A percentile compares a stretch with the other conserved stretches of the same genome.
phyloP scores from a whole-genome alignment of 495 filamentous ascomycete species.

The Geopyxis carbonaria region DNA sequence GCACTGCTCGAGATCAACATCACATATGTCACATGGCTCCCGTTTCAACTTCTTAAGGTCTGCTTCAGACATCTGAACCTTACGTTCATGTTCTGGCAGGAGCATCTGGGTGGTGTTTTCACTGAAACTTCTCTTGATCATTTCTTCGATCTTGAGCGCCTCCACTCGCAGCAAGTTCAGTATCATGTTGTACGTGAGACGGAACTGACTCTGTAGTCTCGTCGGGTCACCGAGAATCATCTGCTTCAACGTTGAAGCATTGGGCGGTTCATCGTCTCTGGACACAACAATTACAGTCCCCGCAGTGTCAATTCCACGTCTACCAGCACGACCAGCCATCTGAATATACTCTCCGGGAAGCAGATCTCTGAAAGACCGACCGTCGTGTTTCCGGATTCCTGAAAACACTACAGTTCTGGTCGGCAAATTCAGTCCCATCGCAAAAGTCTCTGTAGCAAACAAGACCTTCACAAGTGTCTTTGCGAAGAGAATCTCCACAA shows the following conservation, averaged over 20 bases:
- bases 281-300: constrained; percentile 87
- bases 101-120: constrained; percentile 97
- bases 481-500: constrained; percentile 93
- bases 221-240: constrained; percentile 96
- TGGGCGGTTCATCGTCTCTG: constrained; percentile 63
- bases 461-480: constrained; percentile 87
- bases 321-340: constrained; percentile 90
- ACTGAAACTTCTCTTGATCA: constrained; percentile 98
- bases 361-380: constrained; percentile 74
- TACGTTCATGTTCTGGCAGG: constrained; percentile 84
- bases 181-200: constrained; percentile 98
- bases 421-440: constrained; percentile 92
- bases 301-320: constrained; percentile 78
- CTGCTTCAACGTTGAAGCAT: constrained; percentile 43
- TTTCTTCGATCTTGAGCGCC: constrained; percentile 95
- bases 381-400: constrained; percentile 90
- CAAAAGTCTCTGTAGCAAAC: constrained; percentile 96
- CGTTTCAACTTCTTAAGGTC: constrained; percentile 79
- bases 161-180: constrained; percentile 88
- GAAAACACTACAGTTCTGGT: constrained; percentile 96
- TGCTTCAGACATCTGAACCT: constrained; percentile 80
- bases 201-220: constrained; percentile 88
- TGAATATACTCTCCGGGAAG: constrained; percentile 94
- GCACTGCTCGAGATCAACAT: constrained; percentile 56
- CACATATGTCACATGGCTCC: constrained; percentile 67